These are phyloP conservation scores for Diaporthe sp. DNA, from an alignment of 2,329 filamentous ascomycete genomes.

Conservation along the genomic window DNA sequence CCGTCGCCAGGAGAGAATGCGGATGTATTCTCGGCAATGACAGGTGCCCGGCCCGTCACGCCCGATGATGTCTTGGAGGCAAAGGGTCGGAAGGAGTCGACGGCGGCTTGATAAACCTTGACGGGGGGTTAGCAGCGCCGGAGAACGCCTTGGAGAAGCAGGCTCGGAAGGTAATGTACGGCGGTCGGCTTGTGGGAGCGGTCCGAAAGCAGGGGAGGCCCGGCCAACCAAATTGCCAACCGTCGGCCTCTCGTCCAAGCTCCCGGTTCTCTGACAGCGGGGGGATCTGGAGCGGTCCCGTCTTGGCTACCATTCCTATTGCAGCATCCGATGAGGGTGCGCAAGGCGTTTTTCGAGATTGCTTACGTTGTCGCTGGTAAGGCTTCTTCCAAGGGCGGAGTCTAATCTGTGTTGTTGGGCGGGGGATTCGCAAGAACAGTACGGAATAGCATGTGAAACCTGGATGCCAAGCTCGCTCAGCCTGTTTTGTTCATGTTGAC, in stretches of 20 bases:
- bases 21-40: conserved; percentile 36
- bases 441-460: conserved; percentile 28
- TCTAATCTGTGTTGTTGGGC: background rate
- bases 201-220: conserved; percentile 15
- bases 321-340: conserved; percentile 23
- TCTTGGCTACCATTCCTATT: conserved; percentile 25
- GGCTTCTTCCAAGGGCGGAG: conserved; percentile 5
- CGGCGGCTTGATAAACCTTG: background rate
- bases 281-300: conserved; percentile 5
- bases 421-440: conserved; percentile 19
- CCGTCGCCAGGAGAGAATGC: conserved; percentile 21
- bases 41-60: conserved; percentile 35
- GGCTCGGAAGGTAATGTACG: background rate
- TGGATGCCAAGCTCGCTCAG: conserved; percentile 19
- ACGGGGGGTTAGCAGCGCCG: background rate
- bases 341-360: conserved; percentile 26
- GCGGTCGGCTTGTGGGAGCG: background rate
- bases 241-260: conserved; percentile 6
- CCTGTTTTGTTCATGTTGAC: conserved; percentile 18
- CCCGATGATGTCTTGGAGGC: conserved; percentile 19
- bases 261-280: conserved; percentile 25
- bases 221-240: background rate
- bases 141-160: background rate
- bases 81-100: conserved; percentile 3
- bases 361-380: conserved; percentile 18